Percentiles rank a stretch among this genome's conserved stretches.
phyloP scores from a whole-genome alignment of 2,329 filamentous ascomycete genomes.

The Clarireedia monteithiana region DNA sequence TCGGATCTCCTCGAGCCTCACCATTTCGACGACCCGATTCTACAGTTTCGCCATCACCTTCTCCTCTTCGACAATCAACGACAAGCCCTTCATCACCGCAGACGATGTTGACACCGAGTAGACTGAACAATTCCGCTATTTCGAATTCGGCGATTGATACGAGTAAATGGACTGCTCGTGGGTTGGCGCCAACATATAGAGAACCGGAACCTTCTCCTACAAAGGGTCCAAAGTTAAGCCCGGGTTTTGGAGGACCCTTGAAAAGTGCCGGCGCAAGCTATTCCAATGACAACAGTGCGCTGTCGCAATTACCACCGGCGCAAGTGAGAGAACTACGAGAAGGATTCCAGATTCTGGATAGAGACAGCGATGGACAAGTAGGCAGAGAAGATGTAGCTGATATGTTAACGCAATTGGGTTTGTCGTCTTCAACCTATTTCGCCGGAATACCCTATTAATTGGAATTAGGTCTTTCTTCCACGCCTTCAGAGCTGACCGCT shows the following conservation, averaged over 20 bases:
- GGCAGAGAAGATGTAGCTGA: slow-evolving; percentile 77
- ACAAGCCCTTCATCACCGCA: slow-evolving; percentile 51
- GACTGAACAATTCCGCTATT: slow-evolving; percentile 31
- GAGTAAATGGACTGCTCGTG: slow-evolving; percentile 25
- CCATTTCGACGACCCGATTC: slow-evolving; percentile 57
- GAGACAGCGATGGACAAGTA: slow-evolving; percentile 77
- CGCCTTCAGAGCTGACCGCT: slow-evolving; percentile 58
- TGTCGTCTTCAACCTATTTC: slow-evolving; percentile 8
- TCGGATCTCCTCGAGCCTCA: slow-evolving; percentile 61
- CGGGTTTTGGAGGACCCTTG: slow-evolving; percentile 25
- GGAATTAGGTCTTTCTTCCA: slow-evolving; percentile 61
- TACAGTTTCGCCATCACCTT: slow-evolving; percentile 53
- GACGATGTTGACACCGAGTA: slow-evolving; percentile 33
- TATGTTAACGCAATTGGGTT: slow-evolving; percentile 80
- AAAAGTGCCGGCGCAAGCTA: slow-evolving; percentile 9
- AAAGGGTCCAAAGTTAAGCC: slow-evolving; percentile 21
- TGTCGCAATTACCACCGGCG: slow-evolving; percentile 68
- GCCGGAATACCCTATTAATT: background rate
- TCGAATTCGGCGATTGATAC: slow-evolving; percentile 30
- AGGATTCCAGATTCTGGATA: slow-evolving; percentile 87
- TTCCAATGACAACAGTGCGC: slow-evolving; percentile 36
- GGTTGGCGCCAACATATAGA: slow-evolving; percentile 27
- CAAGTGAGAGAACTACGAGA: slow-evolving; percentile 85
- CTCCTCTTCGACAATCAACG: slow-evolving; percentile 52
- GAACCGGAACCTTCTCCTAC: slow-evolving; percentile 30